Percentiles rank a stretch among this genome's conserved stretches.
phyloP scores from a whole-genome alignment of 2,329 filamentous ascomycete genomes.

The Aspergillus ruber region DNA sequence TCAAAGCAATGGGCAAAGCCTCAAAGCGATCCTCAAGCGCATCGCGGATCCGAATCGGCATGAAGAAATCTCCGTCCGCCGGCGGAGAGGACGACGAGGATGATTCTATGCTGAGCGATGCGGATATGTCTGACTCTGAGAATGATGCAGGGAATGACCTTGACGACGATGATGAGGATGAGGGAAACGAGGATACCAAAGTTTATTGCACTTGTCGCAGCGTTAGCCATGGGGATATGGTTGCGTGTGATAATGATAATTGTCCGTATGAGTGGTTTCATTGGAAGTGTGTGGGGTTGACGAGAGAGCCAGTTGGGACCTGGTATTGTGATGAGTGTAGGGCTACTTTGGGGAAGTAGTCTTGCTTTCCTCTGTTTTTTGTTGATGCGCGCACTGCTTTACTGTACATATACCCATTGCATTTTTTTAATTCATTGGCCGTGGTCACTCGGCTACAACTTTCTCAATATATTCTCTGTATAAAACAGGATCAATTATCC shows the following conservation, averaged over 20 bases:
- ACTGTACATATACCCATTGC: constrained; percentile 16
- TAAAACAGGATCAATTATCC: too few relatives aligned
- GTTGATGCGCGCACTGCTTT: neutral
- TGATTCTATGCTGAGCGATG: constrained; percentile 49
- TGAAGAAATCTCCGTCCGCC: constrained; percentile 38
- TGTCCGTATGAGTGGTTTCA: constrained; percentile 64
- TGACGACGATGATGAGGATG: constrained; percentile 43
- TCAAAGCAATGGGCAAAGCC: constrained; percentile 34
- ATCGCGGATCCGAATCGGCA: constrained; percentile 26
- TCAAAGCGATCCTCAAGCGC: constrained; percentile 39
- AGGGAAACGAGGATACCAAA: constrained; percentile 52
- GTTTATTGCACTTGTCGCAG: constrained; percentile 62
- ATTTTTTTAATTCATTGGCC: constrained; percentile 2
- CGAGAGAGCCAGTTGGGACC: constrained; percentile 52
- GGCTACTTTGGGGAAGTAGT: constrained; percentile 33
- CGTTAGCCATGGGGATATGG: constrained; percentile 61
- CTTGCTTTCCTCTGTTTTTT: constrained; percentile 2
- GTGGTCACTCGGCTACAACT: too few relatives aligned
- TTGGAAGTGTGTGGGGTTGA: constrained; percentile 57
- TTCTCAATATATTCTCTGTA: too few relatives aligned
- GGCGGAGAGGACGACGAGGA: constrained; percentile 45
- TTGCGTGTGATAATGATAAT: constrained; percentile 60
- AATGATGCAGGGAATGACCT: constrained; percentile 29
- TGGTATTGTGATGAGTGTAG: constrained; percentile 53
- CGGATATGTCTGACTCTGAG: constrained; percentile 44